These are phyloP conservation scores for Lumnitzera racemosa DNA, from an alignment of 345 rosid species.

Conservation along the genomic window DNA sequence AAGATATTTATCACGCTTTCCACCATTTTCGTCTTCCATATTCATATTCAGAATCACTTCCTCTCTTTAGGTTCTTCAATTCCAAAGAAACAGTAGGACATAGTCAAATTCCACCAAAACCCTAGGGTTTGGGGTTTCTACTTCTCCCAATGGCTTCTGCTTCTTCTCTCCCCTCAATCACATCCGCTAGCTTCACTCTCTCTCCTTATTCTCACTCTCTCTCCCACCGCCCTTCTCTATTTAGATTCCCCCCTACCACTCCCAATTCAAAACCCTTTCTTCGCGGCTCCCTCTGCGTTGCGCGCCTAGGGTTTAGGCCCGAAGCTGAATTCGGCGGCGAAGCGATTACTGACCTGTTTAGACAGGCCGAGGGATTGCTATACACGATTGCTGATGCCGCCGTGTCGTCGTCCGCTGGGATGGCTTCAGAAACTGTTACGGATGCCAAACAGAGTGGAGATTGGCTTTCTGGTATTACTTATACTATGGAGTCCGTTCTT, in stretches of 20 bases:
- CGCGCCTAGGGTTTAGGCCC: slow-evolving; percentile 53
- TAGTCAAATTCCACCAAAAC: too few relatives aligned
- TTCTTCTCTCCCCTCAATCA: slow-evolving; percentile 13
- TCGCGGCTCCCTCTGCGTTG: slow-evolving; percentile 41
- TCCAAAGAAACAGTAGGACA: too few relatives aligned
- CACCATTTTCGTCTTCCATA: too few relatives aligned
- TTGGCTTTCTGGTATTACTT: slow-evolving; percentile 88
- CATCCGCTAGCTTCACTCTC: slow-evolving; percentile 27
- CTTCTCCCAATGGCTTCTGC: slow-evolving; percentile 2
- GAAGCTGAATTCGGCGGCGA: slow-evolving; percentile 37
- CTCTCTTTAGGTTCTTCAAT: too few relatives aligned
- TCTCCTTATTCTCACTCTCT: slow-evolving; percentile 25
- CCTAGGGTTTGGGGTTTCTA: too few relatives aligned
- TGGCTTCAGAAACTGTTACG: slow-evolving; percentile 39
- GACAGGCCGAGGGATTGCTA: slow-evolving; percentile 43
- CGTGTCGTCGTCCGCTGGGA: slow-evolving; percentile 63
- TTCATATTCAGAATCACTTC: too few relatives aligned
- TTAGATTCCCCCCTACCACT: slow-evolving; percentile 9
- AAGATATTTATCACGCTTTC: too few relatives aligned
- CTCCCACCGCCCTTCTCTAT: slow-evolving; percentile 21
- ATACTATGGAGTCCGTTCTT: slow-evolving; percentile 67
- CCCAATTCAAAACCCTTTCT: slow-evolving; percentile 21
- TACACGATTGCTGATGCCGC: slow-evolving; percentile 84
- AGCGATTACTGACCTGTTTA: slow-evolving; percentile 33
- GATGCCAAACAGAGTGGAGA: slow-evolving; percentile 54